Evolutionary conservation across 768 basidiomycete genomes (phyloP), one percentile per base, ranked within the genome.

Genomic region (Mycena epipterygia): DNA sequence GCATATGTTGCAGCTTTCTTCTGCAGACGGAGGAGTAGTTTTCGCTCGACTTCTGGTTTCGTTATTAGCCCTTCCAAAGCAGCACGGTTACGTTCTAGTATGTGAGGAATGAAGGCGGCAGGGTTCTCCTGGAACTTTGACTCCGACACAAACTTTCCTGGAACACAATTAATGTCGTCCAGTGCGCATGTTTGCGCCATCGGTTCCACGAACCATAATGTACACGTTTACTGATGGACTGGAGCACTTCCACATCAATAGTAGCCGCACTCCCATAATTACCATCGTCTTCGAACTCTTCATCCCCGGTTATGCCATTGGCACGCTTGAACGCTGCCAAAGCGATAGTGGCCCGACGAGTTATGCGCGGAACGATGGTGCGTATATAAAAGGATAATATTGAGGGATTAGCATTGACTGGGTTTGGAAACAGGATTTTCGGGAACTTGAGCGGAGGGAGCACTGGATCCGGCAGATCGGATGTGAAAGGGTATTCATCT

Each of bases 71-170:
- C 91, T 11, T 93, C 95, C 25, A 99, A 87, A 11, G 91, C 93
- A 44, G 88, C 81, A 21, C 90, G 89, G 79, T 99, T 93, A 12
- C 91, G 91, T 3, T 87, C 87, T 41, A 88, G 87, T 76, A 99
- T 99, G 81, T 97, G 96, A 0, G 97, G 96, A 65, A 99, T 88
- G 81, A 98, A 99, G 13, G 91, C 90, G 39, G 91, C 85, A 23
- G 98, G 97, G 70, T 94, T 85, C 33, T 90, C 88, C n/a, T 87
- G 79, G 84, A 99, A 99, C 79, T 99, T 99, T 30, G 95, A 94
- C 82, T 99, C 98, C 6, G 97, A 96, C 7, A 99, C 98, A 79
- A 99, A 99, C 87, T 98, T 99, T 66, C 98, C 97, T 99, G 62
- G 8, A 25, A 59, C 12, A 32, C 32, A n/a, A n/a, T n/a, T n/a